Conservation (phyloP, 2,329 filamentous ascomycete species). For the Penicillium crustosum region DNA sequence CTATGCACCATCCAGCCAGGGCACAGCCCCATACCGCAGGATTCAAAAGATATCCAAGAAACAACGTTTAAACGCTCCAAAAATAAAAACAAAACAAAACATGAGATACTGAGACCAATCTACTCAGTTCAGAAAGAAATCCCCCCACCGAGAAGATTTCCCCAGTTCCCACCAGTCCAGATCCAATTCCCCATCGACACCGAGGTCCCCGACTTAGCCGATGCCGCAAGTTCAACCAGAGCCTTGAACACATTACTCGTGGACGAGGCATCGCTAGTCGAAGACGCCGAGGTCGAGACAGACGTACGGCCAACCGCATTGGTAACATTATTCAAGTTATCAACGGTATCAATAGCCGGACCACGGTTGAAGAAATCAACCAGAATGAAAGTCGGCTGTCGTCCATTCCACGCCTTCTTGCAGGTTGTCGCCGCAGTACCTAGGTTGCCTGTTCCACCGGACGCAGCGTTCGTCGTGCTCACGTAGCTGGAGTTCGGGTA, state of each 20-base stretch:
- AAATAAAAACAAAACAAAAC: not conserved
- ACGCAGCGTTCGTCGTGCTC: conserved; percentile 64
- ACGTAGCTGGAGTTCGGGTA: conserved; percentile 63
- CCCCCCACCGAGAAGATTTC: conserved; percentile 40
- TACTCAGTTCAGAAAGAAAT: conserved; percentile 31
- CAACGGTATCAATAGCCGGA: conserved; percentile 67
- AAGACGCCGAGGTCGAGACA: conserved; percentile 30
- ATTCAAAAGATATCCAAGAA: not conserved
- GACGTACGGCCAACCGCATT: conserved; percentile 45
- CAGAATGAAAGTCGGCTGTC: conserved; percentile 68
- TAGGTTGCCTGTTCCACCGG: conserved; percentile 55
- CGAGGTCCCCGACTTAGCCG: conserved; percentile 38
- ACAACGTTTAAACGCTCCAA: not conserved
- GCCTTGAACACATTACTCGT: conserved; percentile 40
- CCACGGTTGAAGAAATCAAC: conserved; percentile 79
- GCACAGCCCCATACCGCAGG: not conserved
- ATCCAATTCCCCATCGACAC: conserved; percentile 46
- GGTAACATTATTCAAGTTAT: conserved; percentile 63
- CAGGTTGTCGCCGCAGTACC: conserved; percentile 54
- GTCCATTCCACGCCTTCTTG: conserved; percentile 55
- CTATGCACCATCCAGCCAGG: not conserved
- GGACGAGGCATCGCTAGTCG: conserved; percentile 30
- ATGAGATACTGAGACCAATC: not conserved
- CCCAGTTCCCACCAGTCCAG: conserved; percentile 47
- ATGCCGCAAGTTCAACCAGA: conserved; percentile 38